phyloP scores from a whole-genome alignment of 2,329 filamentous ascomycete species.

The Zasmidium citrigriseum region DNA sequence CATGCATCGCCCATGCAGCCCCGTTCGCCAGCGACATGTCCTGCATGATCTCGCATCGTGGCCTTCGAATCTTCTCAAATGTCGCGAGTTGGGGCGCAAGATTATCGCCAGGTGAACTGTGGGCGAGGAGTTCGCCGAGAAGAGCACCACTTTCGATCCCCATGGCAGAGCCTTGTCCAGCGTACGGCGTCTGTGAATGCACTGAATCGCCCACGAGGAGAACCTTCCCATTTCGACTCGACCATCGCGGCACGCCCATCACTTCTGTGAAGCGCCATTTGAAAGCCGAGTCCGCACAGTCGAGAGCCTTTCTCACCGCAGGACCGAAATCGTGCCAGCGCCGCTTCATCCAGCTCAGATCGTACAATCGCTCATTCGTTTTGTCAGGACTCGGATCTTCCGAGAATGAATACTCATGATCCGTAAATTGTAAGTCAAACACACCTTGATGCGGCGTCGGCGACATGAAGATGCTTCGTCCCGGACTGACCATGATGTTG shows the following conservation, averaged over 20 bases:
- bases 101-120: background rate
- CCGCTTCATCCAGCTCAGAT: background rate
- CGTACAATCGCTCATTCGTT: background rate
- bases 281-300: background rate
- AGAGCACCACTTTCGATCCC: conserved; percentile 8
- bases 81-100: background rate
- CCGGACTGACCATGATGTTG: background rate
- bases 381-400: background rate
- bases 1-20: background rate
- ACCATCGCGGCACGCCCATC: conserved; percentile 4
- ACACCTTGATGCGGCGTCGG: conserved; percentile 2
- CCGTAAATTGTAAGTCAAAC: conserved; percentile 2
- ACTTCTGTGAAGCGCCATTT: conserved; percentile 9
- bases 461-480: background rate
- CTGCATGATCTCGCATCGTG: conserved; percentile 5
- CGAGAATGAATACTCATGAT: conserved; percentile 2
- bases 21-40: background rate
- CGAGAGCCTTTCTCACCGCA: conserved; percentile 2
- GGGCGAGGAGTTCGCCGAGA: background rate
- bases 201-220: conserved; percentile 5
- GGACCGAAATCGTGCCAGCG: conserved; percentile 2
- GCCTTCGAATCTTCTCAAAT: conserved; percentile 2
- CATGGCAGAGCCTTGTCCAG: conserved; percentile 10
- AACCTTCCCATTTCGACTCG: conserved; percentile 4
- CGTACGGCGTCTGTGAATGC: conserved; percentile 2